phyloP scores from a whole-genome alignment of 495 filamentous ascomycete species.

The Haplographium delicatum region DNA sequence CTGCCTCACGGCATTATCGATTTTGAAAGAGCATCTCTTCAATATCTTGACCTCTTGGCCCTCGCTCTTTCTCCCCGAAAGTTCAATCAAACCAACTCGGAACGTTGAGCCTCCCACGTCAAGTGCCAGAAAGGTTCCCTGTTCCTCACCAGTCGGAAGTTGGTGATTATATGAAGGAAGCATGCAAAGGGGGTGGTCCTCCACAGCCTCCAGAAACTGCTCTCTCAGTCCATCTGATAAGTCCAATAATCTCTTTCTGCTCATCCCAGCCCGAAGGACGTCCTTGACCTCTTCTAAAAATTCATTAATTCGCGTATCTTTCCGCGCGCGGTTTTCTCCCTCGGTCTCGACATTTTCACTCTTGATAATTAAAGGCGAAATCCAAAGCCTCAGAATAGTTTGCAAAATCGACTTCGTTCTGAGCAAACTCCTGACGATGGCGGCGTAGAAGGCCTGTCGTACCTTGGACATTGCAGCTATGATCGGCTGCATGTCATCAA shows the following conservation, averaged over 20 bases:
- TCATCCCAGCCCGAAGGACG: conserved; percentile 34
- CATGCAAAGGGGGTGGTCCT: conserved; percentile 47
- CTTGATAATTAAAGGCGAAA: conserved; percentile 33
- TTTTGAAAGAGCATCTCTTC: conserved; percentile 44
- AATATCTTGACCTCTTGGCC: conserved; percentile 32
- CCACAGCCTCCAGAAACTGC: conserved; percentile 39
- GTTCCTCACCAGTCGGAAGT: conserved; percentile 66
- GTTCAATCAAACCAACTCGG: conserved; percentile 70
- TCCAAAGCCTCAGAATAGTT: conserved; percentile 45
- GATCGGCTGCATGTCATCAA: conserved; percentile 26
- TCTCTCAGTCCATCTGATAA: conserved; percentile 39
- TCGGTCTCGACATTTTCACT: conserved; percentile 29
- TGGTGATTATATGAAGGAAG: conserved; percentile 63
- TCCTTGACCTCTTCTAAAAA: conserved; percentile 33
- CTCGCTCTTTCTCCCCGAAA: conserved; percentile 43
- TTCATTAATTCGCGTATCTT: conserved; percentile 4
- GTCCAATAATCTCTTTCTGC: conserved; percentile 30
- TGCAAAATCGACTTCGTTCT: conserved; percentile 47
- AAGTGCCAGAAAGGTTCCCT: conserved; percentile 54
- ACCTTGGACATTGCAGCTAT: conserved; percentile 28
- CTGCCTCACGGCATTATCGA: conserved; percentile 38
- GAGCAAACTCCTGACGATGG: conserved; percentile 41
- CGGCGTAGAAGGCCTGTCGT: conserved; percentile 25
- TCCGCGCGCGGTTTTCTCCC: background rate
- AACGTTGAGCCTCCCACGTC: conserved; percentile 75